Evolutionary conservation across 352 stramenopile species (phyloP).

Genomic region (Pythium guiyangense): DNA sequence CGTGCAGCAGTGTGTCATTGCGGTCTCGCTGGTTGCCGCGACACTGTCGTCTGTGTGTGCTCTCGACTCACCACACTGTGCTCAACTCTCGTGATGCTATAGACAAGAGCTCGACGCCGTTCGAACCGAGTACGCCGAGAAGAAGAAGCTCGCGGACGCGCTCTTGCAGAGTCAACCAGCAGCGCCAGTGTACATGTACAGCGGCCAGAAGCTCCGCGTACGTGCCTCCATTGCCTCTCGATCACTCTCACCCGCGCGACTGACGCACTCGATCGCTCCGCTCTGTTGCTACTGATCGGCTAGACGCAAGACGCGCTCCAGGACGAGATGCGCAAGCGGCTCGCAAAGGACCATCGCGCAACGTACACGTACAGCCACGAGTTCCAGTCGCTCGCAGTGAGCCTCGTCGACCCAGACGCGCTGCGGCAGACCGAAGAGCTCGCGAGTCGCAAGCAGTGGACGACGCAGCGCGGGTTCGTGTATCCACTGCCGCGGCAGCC

Average conservation of each 20-base stretch:
- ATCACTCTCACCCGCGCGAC: neutral
- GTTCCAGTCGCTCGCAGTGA: conserved; percentile 85
- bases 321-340: conserved; percentile 58
- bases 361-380: conserved; percentile 87
- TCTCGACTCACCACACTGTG: neutral
- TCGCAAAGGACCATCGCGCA: conserved; percentile 47
- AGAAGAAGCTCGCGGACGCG: conserved; percentile 31
- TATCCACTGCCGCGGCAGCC: conserved; percentile 71
- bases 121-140: conserved; percentile 29
- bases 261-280: neutral
- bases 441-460: conserved; percentile 59
- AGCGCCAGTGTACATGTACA: conserved; percentile 80
- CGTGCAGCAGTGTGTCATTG: neutral
- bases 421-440: conserved; percentile 45
- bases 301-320: conserved; percentile 84
- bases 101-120: conserved; percentile 29
- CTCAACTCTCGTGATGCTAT: neutral
- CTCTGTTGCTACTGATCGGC: too few relatives aligned
- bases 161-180: conserved; percentile 6
- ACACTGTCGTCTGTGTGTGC: too few relatives aligned
- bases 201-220: conserved; percentile 80
- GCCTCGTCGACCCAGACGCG: conserved; percentile 69
- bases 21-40: too few relatives aligned
- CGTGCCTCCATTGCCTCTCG: neutral
- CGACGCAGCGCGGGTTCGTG: conserved; percentile 83